Base-by-base conservation (phyloP, 495 filamentous ascomycete genomes). In the Lasiosphaeria hispida region DNA sequence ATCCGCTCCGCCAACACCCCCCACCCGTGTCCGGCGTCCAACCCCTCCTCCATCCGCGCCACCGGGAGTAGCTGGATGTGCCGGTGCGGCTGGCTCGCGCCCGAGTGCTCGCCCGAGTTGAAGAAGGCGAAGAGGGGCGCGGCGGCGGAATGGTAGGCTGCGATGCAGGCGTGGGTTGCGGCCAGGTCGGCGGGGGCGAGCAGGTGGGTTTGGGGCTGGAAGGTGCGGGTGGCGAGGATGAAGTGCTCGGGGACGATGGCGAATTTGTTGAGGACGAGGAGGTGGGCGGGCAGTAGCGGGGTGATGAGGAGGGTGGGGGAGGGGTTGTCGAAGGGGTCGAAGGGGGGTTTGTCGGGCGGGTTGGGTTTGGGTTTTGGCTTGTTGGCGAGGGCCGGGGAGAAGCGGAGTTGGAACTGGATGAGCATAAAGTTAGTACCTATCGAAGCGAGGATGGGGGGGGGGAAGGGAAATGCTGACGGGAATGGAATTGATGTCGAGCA, bases 61-160 rank as follows among this genome's bases (percentile, higher is more conserved):
- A 91, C 79, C 0, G 88, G 87, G 2, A 93, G 72, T 35, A 95
- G 84, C 67, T 95, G 90, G 3, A 95, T 57, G 63, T 95, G 90
- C 14, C 90, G 74, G 70, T 93, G 90, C 1, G 87, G 82, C 70
- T 95, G 89, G 52, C 84, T 88, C 5, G 89, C 88, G 0, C 90
- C 90, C n/a, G 85, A 90, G 48, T 87, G 77, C 1, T 80, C 72
- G 9, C 90, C 90, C 30, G 85, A 89, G 63, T 95, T 95, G 77
- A 91, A 95, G 71, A 94, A 95, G 10, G 85, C 88, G 64, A 86
- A 92, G 1, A 95, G 71, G 39, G 77, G 66, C 7, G 50, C 60
- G 7, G 34, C 62, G 10, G 57, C 57, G 4, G 42, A 66, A 61
- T 69, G 69, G 78, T 90, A 95, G 14, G 79, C 80, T 45, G 79